Percentiles rank a stretch among this genome's conserved stretches.
These are phyloP conservation scores for Capsicum pubescens DNA, from an alignment of 257 asterid genomes.

Conservation along the genomic window DNA sequence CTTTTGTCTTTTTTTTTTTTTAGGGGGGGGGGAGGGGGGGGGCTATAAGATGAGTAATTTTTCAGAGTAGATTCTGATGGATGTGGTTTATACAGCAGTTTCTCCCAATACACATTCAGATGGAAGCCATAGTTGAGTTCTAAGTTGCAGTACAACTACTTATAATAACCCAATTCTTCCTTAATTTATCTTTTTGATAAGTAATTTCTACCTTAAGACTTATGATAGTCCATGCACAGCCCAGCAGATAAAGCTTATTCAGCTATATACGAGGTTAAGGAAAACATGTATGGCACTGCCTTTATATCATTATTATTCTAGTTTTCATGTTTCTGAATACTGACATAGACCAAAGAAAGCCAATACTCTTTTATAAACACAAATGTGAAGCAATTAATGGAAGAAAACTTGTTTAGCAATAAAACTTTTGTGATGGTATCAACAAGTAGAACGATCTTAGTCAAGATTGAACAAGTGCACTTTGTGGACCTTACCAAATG, in stretches of 20 bases:
- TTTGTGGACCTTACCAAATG: slow-evolving; percentile 73
- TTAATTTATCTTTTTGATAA: neutral
- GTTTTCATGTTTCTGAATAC: neutral
- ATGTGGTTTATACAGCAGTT: slow-evolving; percentile 19
- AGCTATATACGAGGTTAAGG: neutral
- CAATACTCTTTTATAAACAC: neutral
- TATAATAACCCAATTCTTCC: neutral
- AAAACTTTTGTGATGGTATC: neutral
- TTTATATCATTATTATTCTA: slow-evolving; percentile 14
- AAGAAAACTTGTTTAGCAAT: slow-evolving; percentile 1
- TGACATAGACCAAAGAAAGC: neutral
- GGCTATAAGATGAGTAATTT: neutral
- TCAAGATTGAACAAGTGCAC: slow-evolving; percentile 35
- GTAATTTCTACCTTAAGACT: neutral
- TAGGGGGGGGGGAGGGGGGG: too few relatives aligned
- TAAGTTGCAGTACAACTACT: neutral
- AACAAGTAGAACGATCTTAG: slow-evolving; percentile 10
- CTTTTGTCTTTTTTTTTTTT: neutral
- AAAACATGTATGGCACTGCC: slow-evolving; percentile 18
- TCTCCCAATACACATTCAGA: neutral
- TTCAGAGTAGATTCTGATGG: slow-evolving; percentile 18
- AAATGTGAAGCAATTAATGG: slow-evolving; percentile 17
- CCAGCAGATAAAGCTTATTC: neutral
- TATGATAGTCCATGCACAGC: neutral
- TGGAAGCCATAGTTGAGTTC: neutral